phyloP scores from a whole-genome alignment of 805 yeast species.

The Schwanniomyces vanrijiae region DNA sequence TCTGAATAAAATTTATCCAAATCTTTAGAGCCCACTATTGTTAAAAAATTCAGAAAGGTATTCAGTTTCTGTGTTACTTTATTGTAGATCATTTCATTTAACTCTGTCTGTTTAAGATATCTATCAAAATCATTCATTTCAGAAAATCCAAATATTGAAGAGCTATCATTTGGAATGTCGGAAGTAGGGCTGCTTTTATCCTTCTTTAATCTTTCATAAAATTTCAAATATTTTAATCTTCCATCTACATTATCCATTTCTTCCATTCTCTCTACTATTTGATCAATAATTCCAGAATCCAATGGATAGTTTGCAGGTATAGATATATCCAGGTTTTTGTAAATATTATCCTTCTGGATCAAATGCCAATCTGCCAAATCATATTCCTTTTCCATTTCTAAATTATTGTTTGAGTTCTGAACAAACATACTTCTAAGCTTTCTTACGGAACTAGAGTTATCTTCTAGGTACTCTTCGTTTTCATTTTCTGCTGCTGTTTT shows the following conservation, averaged over 20 bases:
- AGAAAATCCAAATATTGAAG: constrained; percentile 30
- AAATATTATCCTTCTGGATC: neutral
- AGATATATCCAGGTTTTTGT: neutral
- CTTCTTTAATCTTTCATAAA: constrained; percentile 20
- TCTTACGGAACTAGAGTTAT: constrained; percentile 6
- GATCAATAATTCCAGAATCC: constrained; percentile 24
- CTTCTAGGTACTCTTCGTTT: neutral
- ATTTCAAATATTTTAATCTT: constrained; percentile 25
- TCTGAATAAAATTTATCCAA: constrained; percentile 26
- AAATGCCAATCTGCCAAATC: neutral
- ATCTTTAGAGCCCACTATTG: constrained; percentile 24
- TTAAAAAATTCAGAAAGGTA: constrained; percentile 18
- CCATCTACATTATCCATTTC: constrained; percentile 12
- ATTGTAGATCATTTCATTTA: constrained; percentile 31
- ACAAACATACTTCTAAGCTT: constrained; percentile 11
- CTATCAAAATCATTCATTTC: constrained; percentile 33
- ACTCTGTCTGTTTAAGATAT: constrained; percentile 32
- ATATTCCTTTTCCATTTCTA: neutral
- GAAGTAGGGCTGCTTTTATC: constrained; percentile 5
- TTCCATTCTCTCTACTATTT: constrained; percentile 10
- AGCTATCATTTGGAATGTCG: constrained; percentile 6
- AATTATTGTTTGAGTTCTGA: neutral
- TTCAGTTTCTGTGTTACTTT: constrained; percentile 11
- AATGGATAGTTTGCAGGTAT: constrained; percentile 10
- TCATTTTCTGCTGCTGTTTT: neutral